A percentile compares a stretch with the other conserved stretches of the same genome.
phyloP scores from a whole-genome alignment of 768 basidiomycete species.

The Calocera viscosa region DNA sequence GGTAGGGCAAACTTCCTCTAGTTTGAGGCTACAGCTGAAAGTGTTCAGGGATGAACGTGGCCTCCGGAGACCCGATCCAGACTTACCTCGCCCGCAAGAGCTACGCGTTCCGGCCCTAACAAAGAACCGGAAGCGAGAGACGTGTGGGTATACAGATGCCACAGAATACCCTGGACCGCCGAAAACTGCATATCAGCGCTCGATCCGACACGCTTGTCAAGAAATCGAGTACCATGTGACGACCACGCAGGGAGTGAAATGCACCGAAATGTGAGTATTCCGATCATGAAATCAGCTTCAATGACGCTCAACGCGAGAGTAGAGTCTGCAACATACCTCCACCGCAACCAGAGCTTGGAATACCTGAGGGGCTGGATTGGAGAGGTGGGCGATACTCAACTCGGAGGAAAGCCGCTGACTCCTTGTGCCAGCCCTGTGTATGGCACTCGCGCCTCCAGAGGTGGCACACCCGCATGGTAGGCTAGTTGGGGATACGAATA shows the following conservation, averaged over 20 bases:
- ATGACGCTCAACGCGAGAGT: not conserved
- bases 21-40: not conserved
- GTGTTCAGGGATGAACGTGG: conserved; percentile 30
- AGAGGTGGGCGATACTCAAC: not conserved
- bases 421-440: not conserved
- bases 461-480: not conserved
- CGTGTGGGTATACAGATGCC: conserved; percentile 28
- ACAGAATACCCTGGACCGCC: not conserved
- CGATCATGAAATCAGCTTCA: not conserved
- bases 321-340: conserved; percentile 3
- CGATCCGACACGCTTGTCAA: not conserved
- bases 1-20: conserved; percentile 33
- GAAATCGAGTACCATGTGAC: not conserved
- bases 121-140: conserved; percentile 44
- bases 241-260: not conserved
- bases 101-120: not conserved
- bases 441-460: not conserved
- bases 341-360: not conserved
- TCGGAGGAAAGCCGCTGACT: not conserved
- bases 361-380: not conserved
- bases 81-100: conserved; percentile 6
- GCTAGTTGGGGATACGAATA: not conserved
- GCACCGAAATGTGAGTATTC: not conserved
- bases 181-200: not conserved
- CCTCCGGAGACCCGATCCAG: conserved; percentile 13